A percentile compares a stretch with the other conserved stretches of the same genome.
phyloP scores from a whole-genome alignment of 1,284 basidiomycete species.

The Ustilago hordei region DNA sequence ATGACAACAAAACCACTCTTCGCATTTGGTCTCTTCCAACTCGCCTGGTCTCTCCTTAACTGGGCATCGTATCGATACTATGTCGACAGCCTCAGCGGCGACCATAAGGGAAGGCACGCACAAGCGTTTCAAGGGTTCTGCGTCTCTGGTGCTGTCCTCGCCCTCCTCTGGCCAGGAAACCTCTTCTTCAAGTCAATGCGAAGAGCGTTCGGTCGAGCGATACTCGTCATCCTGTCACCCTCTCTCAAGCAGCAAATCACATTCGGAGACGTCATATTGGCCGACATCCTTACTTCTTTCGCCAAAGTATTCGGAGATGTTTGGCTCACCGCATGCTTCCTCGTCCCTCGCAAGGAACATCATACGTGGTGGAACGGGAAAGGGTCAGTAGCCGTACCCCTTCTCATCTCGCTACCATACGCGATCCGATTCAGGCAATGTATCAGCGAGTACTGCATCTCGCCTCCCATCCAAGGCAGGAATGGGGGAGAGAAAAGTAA shows the following conservation, averaged over 20 bases:
- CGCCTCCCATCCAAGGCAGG: slow-evolving; percentile 45
- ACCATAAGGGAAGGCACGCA: slow-evolving; percentile 57
- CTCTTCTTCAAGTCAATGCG: slow-evolving; percentile 49
- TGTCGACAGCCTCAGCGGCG: slow-evolving; percentile 50
- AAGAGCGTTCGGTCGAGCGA: slow-evolving; percentile 45
- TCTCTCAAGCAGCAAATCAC: slow-evolving; percentile 76
- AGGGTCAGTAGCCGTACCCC: slow-evolving; percentile 75
- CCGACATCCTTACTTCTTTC: slow-evolving; percentile 95
- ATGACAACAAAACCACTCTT: slow-evolving; percentile 26
- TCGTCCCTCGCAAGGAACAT: slow-evolving; percentile 73
- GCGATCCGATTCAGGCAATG: slow-evolving; percentile 92
- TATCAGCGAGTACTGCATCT: slow-evolving; percentile 78
- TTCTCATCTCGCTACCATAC: slow-evolving; percentile 91
- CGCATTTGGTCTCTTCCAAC: slow-evolving; percentile 41
- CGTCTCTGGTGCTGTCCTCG: slow-evolving; percentile 40
- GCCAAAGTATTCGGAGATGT: slow-evolving; percentile 96
- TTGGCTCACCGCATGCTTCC: slow-evolving; percentile 85
- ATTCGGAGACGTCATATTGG: slow-evolving; percentile 92
- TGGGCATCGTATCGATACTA: slow-evolving; percentile 63
- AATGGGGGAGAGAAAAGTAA: slow-evolving; percentile 59
- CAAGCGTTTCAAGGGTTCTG: slow-evolving; percentile 62
- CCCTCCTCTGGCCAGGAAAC: slow-evolving; percentile 60
- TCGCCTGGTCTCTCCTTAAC: slow-evolving; percentile 53
- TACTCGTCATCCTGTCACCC: slow-evolving; percentile 81
- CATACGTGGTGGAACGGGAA: slow-evolving; percentile 64